Evolutionary conservation across 371 early-diverging fungal genomes (phyloP).

Genomic region (Mortierella sp.): DNA sequence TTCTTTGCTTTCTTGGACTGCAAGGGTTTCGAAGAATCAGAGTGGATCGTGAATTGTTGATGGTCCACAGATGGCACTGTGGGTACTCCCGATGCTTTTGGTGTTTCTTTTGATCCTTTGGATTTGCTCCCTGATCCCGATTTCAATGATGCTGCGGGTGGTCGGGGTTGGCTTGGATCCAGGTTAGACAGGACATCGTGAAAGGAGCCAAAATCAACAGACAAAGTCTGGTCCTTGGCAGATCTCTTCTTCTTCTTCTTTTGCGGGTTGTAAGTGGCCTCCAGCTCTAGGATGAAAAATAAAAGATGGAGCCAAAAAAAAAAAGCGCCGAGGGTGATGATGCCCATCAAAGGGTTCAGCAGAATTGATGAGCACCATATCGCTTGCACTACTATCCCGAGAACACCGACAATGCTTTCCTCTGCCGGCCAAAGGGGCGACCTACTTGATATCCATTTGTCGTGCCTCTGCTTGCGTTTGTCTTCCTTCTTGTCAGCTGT

Average conservation of each 20-base stretch:
- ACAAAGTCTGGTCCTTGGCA: slow-evolving; percentile 52
- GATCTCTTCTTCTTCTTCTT: slow-evolving; percentile 58
- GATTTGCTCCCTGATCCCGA: slow-evolving; percentile 7
- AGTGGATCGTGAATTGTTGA: slow-evolving; percentile 49
- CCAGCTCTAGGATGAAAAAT: slow-evolving; percentile 55
- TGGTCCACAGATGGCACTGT: slow-evolving; percentile 22
- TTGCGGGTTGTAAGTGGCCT: slow-evolving; percentile 59
- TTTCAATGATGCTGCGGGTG: slow-evolving; percentile 13
- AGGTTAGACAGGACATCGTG: slow-evolving; percentile 48
- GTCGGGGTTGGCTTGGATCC: slow-evolving; percentile 50
- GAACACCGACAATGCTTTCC: no score
- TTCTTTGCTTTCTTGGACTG: slow-evolving; percentile 62
- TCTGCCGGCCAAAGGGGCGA: not conserved
- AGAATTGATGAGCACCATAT: no score
- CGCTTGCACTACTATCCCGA: no score
- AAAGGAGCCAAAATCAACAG: slow-evolving; percentile 56
- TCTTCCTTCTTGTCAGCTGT: slow-evolving; percentile 55
- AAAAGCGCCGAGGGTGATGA: not conserved
- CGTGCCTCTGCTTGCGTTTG: slow-evolving; percentile 66
- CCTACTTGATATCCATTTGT: slow-evolving; percentile 69
- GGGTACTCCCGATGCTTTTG: slow-evolving; percentile 27
- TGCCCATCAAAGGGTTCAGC: no score
- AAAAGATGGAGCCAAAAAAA: not conserved
- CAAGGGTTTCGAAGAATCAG: slow-evolving; percentile 46
- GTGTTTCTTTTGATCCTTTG: slow-evolving; percentile 25